These are phyloP conservation scores for Coemansia sp. DNA, from an alignment of 192 early-diverging fungal genomes.

Conservation along the genomic window DNA sequence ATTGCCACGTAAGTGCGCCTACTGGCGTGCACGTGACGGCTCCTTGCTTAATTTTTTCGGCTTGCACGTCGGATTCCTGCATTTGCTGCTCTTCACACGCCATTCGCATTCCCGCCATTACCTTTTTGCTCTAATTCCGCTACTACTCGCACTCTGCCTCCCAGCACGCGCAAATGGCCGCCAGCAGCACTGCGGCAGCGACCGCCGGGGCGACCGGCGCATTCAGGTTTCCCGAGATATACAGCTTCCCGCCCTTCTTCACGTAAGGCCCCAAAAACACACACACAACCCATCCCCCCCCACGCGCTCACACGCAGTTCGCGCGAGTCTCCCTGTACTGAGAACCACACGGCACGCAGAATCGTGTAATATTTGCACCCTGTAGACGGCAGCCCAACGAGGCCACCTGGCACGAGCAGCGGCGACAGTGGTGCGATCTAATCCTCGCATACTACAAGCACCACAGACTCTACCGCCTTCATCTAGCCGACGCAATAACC, in stretches of 20 bases:
- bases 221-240: constrained; percentile 77
- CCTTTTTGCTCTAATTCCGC: neutral
- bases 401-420: constrained; percentile 80
- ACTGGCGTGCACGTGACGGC: too few relatives aligned
- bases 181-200: neutral
- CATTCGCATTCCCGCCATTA: too few relatives aligned
- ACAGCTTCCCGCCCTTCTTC: constrained; percentile 91
- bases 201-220: neutral
- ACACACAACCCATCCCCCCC: too few relatives aligned
- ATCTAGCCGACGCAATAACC: constrained; percentile 56
- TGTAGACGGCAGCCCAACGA: constrained; percentile 73
- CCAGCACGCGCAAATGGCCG: constrained; percentile 6
- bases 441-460: constrained; percentile 69
- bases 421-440: constrained; percentile 72
- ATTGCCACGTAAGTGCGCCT: too few relatives aligned
- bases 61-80: too few relatives aligned
- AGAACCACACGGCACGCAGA: too few relatives aligned
- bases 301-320: neutral
- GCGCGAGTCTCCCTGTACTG: too few relatives aligned
- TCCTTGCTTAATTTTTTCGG: too few relatives aligned
- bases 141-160: neutral
- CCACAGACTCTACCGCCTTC: constrained; percentile 59
- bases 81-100: too few relatives aligned
- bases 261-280: constrained; percentile 73
- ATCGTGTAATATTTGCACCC: too few relatives aligned